Base-by-base conservation (phyloP, 331 rosid species). In the Saraca asoca region DNA sequence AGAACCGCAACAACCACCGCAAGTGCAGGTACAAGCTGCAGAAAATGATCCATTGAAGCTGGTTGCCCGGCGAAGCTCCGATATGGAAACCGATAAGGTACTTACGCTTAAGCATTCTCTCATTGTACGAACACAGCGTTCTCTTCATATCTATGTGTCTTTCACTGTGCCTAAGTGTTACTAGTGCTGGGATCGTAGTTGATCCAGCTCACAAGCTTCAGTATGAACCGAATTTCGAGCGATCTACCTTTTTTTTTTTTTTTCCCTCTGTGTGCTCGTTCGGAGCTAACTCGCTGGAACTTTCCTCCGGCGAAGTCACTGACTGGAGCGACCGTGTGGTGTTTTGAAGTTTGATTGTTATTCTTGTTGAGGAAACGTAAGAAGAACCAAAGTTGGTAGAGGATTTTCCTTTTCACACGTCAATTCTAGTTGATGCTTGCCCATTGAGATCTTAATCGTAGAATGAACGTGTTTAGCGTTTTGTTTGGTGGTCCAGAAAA, bases 1-100 rank as follows among this genome's bases (percentile, higher is more conserved):
- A 44, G 80, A 61, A 12, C 71, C 18, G 20, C 31, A 24, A 24
- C 82, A 51, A 18, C 80, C 57, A 13, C 41, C n/a, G n/a, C 77
- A 51, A 42, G 39, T 50, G 31, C 31, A 24, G 31, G 3, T 3
- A 24, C 31, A 24, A 16, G 51, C 73, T 5, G 56, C 53, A 18
- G 76, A 51, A 71, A 81, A 69, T 76, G 87, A 85, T 42, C 62
- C 79, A 17, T 71, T 63, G 69, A 85, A 75, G 31, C 59, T 59
- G 68, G 76, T 59, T 19, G 39, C 71, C 75, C 87, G 79, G 19
- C 83, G 84, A 44, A 73, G 78, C 75, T 84, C 93, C 73, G 76
- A 59, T 18, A 73, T 76, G 82, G 86, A 84, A 43, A 46, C 89
- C 66, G 89, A 87, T 43, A 89, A 89, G 94, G 98, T 87, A 41